These are phyloP conservation scores for Lantana camara DNA, from an alignment of 257 asterid genomes.

Conservation along the genomic window DNA sequence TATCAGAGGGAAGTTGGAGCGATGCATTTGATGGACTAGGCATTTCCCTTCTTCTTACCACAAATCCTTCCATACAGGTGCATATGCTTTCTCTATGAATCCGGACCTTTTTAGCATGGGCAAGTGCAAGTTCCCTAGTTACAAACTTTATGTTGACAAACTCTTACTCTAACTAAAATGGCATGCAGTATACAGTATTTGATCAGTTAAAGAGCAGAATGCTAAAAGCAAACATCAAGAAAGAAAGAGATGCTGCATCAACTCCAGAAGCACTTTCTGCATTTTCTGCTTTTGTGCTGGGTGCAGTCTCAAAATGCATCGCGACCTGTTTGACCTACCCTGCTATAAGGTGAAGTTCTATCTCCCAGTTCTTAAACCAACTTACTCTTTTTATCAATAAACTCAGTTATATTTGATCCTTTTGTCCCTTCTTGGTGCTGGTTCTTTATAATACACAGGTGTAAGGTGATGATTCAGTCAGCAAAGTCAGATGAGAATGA, in stretches of 20 bases:
- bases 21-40: conserved; percentile 94
- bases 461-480: conserved; percentile 90
- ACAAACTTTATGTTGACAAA: conserved; percentile 6
- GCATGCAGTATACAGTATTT: conserved; percentile 81
- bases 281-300: conserved; percentile 71
- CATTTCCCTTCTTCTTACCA: conserved; percentile 79
- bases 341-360: conserved; percentile 61
- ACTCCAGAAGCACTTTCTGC: conserved; percentile 82
- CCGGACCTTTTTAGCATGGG: not conserved
- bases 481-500: conserved; percentile 65
- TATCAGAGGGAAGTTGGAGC: conserved; percentile 74
- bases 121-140: not conserved
- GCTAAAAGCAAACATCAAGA: conserved; percentile 47
- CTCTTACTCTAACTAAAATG: conserved; percentile 26
- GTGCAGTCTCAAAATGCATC: conserved; percentile 83
- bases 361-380: conserved; percentile 6
- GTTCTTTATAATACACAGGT: conserved; percentile 45
- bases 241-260: conserved; percentile 34
- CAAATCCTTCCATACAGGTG: conserved; percentile 93
- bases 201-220: conserved; percentile 80
- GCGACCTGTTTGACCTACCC: conserved; percentile 89
- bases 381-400: not conserved
- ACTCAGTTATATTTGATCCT: not conserved
- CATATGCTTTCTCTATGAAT: conserved; percentile 9
- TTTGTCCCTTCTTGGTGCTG: conserved; percentile 10